Conservation (phyloP, 2,329 filamentous ascomycete genomes). For the Macrophomina pseudophaseolina region DNA sequence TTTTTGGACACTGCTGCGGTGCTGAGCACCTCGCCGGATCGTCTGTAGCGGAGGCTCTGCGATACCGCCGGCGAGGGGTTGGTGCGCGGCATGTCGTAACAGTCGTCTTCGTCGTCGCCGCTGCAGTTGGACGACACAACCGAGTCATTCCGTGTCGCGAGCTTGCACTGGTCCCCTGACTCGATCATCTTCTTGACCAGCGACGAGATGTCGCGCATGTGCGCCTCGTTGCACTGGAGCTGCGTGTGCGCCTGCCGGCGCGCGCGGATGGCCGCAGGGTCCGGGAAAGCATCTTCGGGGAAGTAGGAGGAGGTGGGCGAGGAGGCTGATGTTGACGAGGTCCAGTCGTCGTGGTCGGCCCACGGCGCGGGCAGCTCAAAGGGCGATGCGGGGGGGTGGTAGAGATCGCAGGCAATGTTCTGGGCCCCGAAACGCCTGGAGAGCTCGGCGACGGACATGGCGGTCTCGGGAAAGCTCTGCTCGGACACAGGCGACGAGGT, state of each 20-base stretch:
- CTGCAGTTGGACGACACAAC: slow-evolving; percentile 14
- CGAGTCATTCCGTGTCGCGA: slow-evolving; percentile 27
- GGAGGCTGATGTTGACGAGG: slow-evolving; percentile 8
- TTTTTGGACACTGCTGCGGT: slow-evolving; percentile 37
- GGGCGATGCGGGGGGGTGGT: slow-evolving; percentile 2
- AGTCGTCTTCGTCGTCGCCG: slow-evolving; percentile 38
- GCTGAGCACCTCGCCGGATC: slow-evolving; percentile 36
- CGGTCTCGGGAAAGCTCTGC: neutral
- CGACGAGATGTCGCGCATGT: slow-evolving; percentile 48
- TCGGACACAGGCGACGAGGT: slow-evolving; percentile 23
- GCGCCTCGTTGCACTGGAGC: slow-evolving; percentile 47
- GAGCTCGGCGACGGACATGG: slow-evolving; percentile 25
- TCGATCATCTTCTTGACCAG: slow-evolving; percentile 51
- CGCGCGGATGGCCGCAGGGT: slow-evolving; percentile 40
- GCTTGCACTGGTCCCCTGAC: slow-evolving; percentile 47
- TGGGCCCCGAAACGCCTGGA: slow-evolving; percentile 25
- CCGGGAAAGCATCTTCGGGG: slow-evolving; percentile 4
- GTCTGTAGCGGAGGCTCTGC: slow-evolving; percentile 33
- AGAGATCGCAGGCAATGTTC: slow-evolving; percentile 12
- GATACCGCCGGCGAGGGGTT: slow-evolving; percentile 29
- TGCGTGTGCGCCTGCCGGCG: slow-evolving; percentile 49
- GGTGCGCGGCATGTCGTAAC: slow-evolving; percentile 39
- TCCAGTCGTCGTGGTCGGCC: slow-evolving; percentile 18
- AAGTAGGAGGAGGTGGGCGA: slow-evolving; percentile 23
- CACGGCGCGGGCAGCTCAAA: slow-evolving; percentile 16